Evolutionary conservation across 164 flowering plant species (phyloP).

Genomic region (Liquidambar formosana): DNA sequence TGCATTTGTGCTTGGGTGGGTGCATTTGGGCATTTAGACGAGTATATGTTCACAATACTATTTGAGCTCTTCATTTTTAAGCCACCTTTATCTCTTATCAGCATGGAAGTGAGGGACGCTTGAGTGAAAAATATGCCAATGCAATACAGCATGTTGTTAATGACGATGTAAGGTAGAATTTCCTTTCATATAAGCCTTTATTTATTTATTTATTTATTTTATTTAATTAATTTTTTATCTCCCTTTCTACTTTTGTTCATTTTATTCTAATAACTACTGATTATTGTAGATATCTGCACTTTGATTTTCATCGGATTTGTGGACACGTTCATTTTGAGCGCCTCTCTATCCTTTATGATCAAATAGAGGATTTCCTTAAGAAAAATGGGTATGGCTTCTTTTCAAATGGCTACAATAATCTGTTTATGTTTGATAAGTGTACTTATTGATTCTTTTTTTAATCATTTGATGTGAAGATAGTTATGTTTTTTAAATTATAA

Average conservation of each 20-base stretch:
- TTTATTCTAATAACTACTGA: conserved; percentile 11
- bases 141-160: conserved; percentile 63
- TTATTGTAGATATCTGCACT: conserved; percentile 79
- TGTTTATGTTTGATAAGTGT: neutral
- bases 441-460: neutral
- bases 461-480: neutral
- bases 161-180: conserved; percentile 76
- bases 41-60: neutral
- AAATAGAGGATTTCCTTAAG: conserved; percentile 66
- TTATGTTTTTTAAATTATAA: neutral
- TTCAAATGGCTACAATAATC: neutral
- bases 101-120: conserved; percentile 95
- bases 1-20: too few relatives aligned
- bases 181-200: neutral
- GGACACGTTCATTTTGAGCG: conserved; percentile 92
- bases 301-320: conserved; percentile 90
- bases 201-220: neutral
- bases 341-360: conserved; percentile 84
- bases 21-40: neutral
- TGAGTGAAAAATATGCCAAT: conserved; percentile 66
- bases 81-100: conserved; percentile 31
- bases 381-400: conserved; percentile 62
- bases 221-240: neutral
- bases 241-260: neutral
- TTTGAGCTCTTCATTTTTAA: conserved; percentile 2